A percentile compares a stretch with the other conserved stretches of the same genome.
Conservation (phyloP, 306 rosid genomes). For the Prunus persica region DNA sequence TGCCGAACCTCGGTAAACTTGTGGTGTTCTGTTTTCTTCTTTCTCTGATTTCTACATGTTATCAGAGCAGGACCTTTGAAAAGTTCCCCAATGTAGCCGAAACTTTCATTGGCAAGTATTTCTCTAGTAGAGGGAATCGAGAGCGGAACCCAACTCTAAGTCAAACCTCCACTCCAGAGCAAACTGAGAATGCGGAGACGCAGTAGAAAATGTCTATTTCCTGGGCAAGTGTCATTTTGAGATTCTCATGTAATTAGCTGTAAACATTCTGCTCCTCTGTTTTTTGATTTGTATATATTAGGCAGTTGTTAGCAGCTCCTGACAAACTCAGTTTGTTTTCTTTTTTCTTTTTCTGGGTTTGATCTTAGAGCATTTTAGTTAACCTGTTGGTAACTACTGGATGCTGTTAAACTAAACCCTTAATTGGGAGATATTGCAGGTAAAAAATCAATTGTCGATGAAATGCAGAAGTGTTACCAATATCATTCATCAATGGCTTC, state of each 20-base stretch:
- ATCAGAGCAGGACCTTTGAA: neutral
- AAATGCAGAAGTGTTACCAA: neutral
- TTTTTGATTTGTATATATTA: conserved; percentile 37
- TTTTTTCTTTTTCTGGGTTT: neutral
- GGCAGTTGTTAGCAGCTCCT: conserved; percentile 27
- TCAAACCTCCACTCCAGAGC: conserved; percentile 19
- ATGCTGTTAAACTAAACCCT: neutral
- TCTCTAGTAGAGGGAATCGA: conserved; percentile 37
- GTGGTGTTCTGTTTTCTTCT: too few relatives aligned
- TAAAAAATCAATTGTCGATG: neutral
- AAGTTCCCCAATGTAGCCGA: conserved; percentile 69
- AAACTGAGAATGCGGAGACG: conserved; percentile 23
- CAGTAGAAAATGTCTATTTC: conserved; percentile 3
- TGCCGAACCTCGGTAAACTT: too few relatives aligned
- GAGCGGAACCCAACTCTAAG: conserved; percentile 16
- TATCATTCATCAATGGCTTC: neutral
- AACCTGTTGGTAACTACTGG: neutral
- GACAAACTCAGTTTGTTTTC: neutral
- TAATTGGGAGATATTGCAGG: conserved; percentile 8
- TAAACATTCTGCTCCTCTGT: conserved; percentile 17
- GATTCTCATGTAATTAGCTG: conserved; percentile 4
- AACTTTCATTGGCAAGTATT: conserved; percentile 58
- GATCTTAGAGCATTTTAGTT: neutral
- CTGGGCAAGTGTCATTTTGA: neutral
- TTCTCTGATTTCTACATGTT: too few relatives aligned